Base-by-base conservation (phyloP, 768 basidiomycete genomes). In the Termitomyces sp. region DNA sequence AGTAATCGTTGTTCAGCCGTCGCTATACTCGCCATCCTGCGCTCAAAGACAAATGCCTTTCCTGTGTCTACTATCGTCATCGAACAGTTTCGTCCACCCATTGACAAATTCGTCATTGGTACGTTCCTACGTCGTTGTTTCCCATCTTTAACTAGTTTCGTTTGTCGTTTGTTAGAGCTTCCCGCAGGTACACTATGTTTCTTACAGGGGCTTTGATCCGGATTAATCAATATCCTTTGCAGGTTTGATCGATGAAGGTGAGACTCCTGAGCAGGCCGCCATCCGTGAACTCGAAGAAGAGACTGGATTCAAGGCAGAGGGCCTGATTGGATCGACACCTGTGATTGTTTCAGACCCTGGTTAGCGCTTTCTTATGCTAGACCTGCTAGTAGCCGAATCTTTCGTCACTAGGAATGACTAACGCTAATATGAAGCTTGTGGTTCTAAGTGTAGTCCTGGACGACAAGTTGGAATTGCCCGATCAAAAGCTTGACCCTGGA, bases 271-370 rank as follows among this genome's bases (percentile, higher is more conserved):
- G 68, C 71, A 79, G 17, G 81, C 93, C 1, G 95, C 94, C 1
- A 77, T 93, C 37, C 82, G 96, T 21, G 96, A 98, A 68, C 79
- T 98, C 14, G 78, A 85, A 63, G 96, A 98, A 71, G 96, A 98
- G 69, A 97, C 95, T 2, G 95, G 95, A 5, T 96, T 83, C 70
- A 83, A 78, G 51, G 88, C 87, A 2, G 73, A 79, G 49, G 67
- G 75, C 48, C 75, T 94, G 30, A 63, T 88, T 32, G 81, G 91
- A 57, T 73, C 78, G 2, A 82, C 83, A 7, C 83, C 85, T 3
- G 61, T 84, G 22, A 65, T 87, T 24, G 87, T 87, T 35, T 72
- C 68, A 57, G 89, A 93, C 66, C 89, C 90, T 59, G 91, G 88
- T 88, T 41, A 49, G 71, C 63, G 17, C 51, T 9, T 41, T 34